Base-by-base conservation (phyloP, 805 yeast species). In the Jamesozyma piceae region DNA sequence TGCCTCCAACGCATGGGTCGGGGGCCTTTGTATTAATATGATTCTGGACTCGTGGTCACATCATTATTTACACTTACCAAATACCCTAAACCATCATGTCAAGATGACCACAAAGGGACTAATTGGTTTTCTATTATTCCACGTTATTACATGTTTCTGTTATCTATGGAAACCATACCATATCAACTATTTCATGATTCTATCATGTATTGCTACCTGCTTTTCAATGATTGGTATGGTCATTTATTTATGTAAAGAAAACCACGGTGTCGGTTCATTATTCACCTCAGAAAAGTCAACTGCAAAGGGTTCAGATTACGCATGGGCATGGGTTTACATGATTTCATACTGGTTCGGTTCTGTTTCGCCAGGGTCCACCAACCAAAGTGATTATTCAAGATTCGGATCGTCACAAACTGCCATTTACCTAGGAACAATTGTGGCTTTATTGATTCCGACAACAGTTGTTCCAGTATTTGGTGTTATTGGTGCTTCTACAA, bases 1-100 rank as follows among this genome's bases (percentile, higher is more conserved):
- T 45, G 77, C 71, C 0, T 64, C 73, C 2, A 62, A 66, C 42
- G 64, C 70, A 4, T 71, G 69, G 65, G 39, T 71, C 36, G 75
- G 75, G 35, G 72, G 72, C 2, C 50, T 65, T 17, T 60, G 68
- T 49, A 43, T 69, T 2, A 63, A 60, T 39, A 52, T 63, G 47
- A 54, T 71, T 32, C 45, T 71, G 20, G 60, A 67, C 22, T 56
- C 71, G 14, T 67, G 68, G 64, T 65, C 69, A 18, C 60, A 57
- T 37, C 63, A 57, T 35, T 70, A 63, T 43, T 44, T 66, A 43
- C 51, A 49, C 30, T 44, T 64, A 52, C 50, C 55, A 31, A 62
- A 64, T 41, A 60, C 66, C 26, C 43, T 63, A 29, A 49, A 60
- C 11, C 50, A 45, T 4, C 48, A 53, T 17, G 65, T 65, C 3